These are phyloP conservation scores for Epipyxis sp. DNA, from an alignment of 108 stramenopile genomes.

Conservation along the genomic window DNA sequence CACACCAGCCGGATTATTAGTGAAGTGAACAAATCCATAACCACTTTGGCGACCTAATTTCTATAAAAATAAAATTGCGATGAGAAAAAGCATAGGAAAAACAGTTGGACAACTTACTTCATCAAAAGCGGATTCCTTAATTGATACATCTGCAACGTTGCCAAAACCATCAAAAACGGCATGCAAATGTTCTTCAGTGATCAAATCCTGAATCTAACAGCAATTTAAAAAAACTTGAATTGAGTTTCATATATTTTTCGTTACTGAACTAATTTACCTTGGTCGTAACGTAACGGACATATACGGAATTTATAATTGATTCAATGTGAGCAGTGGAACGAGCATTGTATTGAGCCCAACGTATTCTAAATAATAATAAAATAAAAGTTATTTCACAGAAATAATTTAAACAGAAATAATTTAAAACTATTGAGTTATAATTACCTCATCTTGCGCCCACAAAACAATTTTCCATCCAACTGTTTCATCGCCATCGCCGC, in stretches of 20 bases:
- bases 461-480: slow-evolving; percentile 5
- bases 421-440: neutral
- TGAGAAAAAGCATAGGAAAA: neutral
- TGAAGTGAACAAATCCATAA: slow-evolving; percentile 12
- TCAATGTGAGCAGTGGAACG: neutral
- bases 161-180: slow-evolving; percentile 7
- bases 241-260: neutral
- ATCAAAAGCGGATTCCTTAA: neutral
- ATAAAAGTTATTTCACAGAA: neutral
- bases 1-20: neutral
- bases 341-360: neutral
- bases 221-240: neutral
- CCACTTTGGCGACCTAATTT: slow-evolving; percentile 15
- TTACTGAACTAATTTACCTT: neutral
- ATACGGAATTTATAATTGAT: slow-evolving; percentile 2
- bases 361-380: neutral
- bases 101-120: neutral
- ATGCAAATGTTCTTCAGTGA: neutral
- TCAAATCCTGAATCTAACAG: neutral
- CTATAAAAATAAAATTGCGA: neutral
- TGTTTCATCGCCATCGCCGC: no score
- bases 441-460: slow-evolving; percentile 1
- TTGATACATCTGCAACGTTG: slow-evolving; percentile 3
- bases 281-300: slow-evolving; percentile 7
- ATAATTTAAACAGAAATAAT: neutral